Conservation (phyloP, 1,284 basidiomycete species). For the Amylostereum areolatum region DNA sequence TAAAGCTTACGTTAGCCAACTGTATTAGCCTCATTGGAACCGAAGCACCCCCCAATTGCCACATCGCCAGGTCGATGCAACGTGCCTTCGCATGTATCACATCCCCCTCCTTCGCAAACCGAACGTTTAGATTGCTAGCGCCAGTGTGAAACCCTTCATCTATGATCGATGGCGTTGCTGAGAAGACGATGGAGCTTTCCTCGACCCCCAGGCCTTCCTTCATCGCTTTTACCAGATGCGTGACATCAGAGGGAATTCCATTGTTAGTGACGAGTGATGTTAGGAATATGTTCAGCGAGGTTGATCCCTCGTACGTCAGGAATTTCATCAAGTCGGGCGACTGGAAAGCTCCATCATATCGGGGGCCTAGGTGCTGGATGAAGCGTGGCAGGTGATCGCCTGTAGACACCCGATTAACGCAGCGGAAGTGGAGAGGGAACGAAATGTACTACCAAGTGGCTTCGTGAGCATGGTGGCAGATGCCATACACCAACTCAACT, state of each 20-base stretch:
- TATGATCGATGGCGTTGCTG: constrained; percentile 35
- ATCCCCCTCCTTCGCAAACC: constrained; percentile 37
- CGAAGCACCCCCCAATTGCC: constrained; percentile 80
- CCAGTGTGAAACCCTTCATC: constrained; percentile 1
- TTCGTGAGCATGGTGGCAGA: constrained; percentile 57
- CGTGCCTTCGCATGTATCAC: constrained; percentile 55
- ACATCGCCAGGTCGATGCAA: constrained; percentile 72
- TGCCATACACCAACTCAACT: constrained; percentile 64
- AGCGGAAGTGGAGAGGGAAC: neutral
- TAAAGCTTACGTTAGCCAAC: constrained; percentile 55
- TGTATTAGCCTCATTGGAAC: constrained; percentile 75
- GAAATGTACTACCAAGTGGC: constrained; percentile 45
- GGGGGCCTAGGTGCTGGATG: constrained; percentile 71
- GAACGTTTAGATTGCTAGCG: neutral
- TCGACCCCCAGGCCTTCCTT: constrained; percentile 44
- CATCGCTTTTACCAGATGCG: constrained; percentile 44
- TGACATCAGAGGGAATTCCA: constrained; percentile 21
- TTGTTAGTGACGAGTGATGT: constrained; percentile 22
- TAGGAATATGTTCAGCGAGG: constrained; percentile 69
- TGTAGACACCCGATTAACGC: constrained; percentile 15
- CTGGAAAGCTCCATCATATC: constrained; percentile 71
- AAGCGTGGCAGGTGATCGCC: constrained; percentile 64
- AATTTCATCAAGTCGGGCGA: constrained; percentile 54
- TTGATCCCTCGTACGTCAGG: constrained; percentile 73
- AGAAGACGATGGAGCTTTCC: constrained; percentile 45